A percentile compares a stretch with the other conserved stretches of the same genome.
Evolutionary conservation across 2,329 filamentous ascomycete species (phyloP).

Genomic region (Talaromyces pinophilus): DNA sequence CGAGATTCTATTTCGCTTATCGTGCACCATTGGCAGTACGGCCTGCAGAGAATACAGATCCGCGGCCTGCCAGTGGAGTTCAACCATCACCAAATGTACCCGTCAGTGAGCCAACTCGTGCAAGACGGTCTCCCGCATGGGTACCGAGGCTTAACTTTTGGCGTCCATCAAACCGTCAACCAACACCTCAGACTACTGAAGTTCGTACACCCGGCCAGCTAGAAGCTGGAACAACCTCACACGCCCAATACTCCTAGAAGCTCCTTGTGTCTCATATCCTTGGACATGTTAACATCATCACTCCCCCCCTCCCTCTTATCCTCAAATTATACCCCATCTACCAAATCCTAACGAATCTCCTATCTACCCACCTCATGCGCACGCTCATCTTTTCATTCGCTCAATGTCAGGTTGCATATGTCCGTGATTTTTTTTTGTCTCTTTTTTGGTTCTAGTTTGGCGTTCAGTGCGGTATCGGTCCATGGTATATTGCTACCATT

Average conservation of each 20-base stretch:
- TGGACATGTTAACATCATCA: background rate
- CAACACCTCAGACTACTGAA: constrained; percentile 6
- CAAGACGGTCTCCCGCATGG: constrained; percentile 1
- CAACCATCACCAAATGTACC: background rate
- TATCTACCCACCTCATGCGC: background rate
- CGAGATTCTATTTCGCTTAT: constrained; percentile 41
- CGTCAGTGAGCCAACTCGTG: constrained; percentile 1
- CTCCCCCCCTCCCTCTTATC: background rate
- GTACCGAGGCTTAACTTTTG: constrained; percentile 15
- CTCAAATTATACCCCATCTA: constrained; percentile 5
- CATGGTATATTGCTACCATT: constrained; percentile 5
- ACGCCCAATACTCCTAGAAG: background rate
- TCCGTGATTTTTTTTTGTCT: background rate
- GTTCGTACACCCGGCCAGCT: constrained; percentile 28
- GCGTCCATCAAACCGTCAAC: background rate
- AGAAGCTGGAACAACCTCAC: constrained; percentile 26
- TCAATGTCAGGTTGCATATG: constrained; percentile 11
- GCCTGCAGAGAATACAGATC: constrained; percentile 31
- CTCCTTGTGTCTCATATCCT: background rate
- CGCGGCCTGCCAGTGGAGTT: constrained; percentile 16
- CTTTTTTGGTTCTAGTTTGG: constrained; percentile 8
- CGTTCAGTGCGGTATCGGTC: background rate
- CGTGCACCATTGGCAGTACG: constrained; percentile 35
- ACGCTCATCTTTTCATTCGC: background rate
- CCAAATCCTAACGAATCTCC: constrained; percentile 12